Evolutionary conservation across 1,284 basidiomycete genomes (phyloP), one percentile per base, ranked within the genome.

Genomic region (Cryptococcus hybrid): DNA sequence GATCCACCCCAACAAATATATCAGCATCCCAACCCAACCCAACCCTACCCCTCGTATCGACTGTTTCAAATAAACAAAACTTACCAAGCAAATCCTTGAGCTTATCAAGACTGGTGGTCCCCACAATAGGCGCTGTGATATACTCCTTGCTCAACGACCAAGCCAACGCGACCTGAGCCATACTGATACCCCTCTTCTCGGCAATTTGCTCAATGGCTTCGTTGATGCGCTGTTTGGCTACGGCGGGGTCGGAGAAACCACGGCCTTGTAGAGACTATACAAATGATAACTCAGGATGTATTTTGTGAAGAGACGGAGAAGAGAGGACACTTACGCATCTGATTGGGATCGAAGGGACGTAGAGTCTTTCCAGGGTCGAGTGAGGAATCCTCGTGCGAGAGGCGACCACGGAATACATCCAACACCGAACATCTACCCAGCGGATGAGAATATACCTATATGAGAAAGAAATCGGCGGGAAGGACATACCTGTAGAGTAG

Each of bases 81-180:
- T 48, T 35, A 48, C 47, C 47, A 30, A 57, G n/a, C 34, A 59
- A 47, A 45, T 59, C 58, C 40, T 64, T 56, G 13, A 69, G 56
- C 37, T 69, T 65, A 13, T 61, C 56, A 48, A 69, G 15, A 24
- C 52, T 61, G 7, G 65, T 67, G 2, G 64, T 58, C 6, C 67
- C 67, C 18, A 69, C 52, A 47, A 69, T 69, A 2, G 67, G 67
- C 7, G 67, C 67, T n/a, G 54, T 52, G 24, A 67, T 53, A 18
- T 54, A 60, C 15, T 56, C 54, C 37, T 61, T 59, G 49, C 49
- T 43, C n/a, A 62, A 45, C 8, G 55, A 56, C 61, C 57, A 64
- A 18, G 62, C 58, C 12, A 64, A 35, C 4, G 57, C 49, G 44
- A 84, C 72, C 63, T 84, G 83, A 0, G 82, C 82, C 83, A 85